Conservation (phyloP, 164 flowering plant species). For the Nymphaea thermarum region DNA sequence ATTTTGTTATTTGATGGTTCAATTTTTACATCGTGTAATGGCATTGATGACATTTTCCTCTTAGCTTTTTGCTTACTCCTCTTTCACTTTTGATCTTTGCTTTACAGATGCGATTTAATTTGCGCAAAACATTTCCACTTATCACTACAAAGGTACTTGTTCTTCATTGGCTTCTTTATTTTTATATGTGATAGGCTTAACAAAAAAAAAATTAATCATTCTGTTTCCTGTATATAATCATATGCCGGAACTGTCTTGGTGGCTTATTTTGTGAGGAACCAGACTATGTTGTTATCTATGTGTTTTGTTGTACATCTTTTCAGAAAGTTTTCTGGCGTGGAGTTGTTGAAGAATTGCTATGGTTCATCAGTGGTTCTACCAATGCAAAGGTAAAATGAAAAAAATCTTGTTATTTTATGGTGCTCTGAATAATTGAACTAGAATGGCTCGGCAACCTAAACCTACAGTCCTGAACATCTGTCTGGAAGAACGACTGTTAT, state of each 20-base stretch:
- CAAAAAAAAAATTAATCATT: too few relatives aligned
- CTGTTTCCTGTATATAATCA: too few relatives aligned
- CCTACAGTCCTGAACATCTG: too few relatives aligned
- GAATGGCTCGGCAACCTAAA: too few relatives aligned
- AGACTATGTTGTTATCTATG: too few relatives aligned
- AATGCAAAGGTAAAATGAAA: conserved; percentile 60
- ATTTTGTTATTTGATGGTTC: not conserved
- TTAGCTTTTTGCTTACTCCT: conserved; percentile 20
- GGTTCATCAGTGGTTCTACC: conserved; percentile 97
- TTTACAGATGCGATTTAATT: conserved; percentile 76
- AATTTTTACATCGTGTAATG: not conserved
- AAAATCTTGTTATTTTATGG: too few relatives aligned
- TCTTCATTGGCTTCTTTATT: not conserved
- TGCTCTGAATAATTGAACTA: too few relatives aligned
- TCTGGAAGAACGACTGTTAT: too few relatives aligned
- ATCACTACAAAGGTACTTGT: conserved; percentile 79
- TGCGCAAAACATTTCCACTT: conserved; percentile 78
- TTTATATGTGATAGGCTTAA: too few relatives aligned
- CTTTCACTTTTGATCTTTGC: conserved; percentile 3
- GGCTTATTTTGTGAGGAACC: too few relatives aligned
- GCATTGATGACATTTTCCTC: not conserved
- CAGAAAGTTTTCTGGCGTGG: conserved; percentile 96
- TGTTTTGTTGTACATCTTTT: not conserved
- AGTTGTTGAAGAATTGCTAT: conserved; percentile 92
- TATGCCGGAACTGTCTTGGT: too few relatives aligned